Conservation (phyloP, 768 basidiomycete genomes). For the Phaeotremella fagi region DNA sequence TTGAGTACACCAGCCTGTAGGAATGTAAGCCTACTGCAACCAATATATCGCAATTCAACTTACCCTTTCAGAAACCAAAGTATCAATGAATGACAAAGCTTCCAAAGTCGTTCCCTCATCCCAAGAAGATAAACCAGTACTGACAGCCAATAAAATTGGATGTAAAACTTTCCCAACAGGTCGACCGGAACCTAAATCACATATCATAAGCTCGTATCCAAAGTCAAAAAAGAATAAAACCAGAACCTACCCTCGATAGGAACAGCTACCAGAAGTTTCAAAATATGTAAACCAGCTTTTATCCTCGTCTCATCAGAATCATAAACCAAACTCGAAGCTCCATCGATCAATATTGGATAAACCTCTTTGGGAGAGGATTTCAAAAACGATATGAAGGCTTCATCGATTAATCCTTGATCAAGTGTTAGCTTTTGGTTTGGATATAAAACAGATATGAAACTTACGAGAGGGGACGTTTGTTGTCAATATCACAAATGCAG, state of each 20-base stretch:
- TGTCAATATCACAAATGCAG: neutral
- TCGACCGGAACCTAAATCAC: neutral
- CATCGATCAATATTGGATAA: neutral
- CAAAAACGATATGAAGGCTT: neutral
- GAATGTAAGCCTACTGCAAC: neutral
- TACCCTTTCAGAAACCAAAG: neutral
- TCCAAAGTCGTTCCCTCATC: neutral
- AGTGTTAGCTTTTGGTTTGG: neutral
- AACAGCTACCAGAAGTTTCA: neutral
- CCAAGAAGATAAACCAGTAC: neutral
- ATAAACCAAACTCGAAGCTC: neutral
- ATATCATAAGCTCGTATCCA: neutral
- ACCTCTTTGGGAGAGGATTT: neutral
- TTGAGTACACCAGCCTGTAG: neutral
- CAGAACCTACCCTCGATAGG: neutral
- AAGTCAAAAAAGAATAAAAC: neutral
- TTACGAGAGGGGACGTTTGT: neutral
- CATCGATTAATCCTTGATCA: neutral
- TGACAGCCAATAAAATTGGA: neutral
- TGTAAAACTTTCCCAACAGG: neutral
- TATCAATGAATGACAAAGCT: neutral
- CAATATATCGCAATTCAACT: neutral
- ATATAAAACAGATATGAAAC: neutral
- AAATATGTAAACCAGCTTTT: neutral
- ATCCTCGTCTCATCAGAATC: neutral